These are phyloP conservation scores for Chrysochromulina tobinii DNA, from an alignment of 78 protist species.

Conservation along the genomic window DNA sequence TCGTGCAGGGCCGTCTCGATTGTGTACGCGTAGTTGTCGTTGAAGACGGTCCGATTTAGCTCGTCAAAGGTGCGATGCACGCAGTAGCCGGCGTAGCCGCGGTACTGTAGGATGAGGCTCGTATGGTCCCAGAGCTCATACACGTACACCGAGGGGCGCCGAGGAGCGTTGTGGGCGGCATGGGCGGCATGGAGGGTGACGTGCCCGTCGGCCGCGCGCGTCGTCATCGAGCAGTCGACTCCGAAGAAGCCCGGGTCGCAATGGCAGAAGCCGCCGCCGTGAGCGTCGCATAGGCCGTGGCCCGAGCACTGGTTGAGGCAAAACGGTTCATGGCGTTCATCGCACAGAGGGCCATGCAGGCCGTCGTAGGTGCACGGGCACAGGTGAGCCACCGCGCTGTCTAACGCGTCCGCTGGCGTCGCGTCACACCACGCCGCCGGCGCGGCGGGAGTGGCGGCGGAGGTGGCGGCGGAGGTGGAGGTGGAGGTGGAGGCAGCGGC, in stretches of 20 bases:
- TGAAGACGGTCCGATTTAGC: not conserved
- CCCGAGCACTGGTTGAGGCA: constrained; percentile 29
- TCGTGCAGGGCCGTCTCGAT: not conserved
- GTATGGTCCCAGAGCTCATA: not conserved
- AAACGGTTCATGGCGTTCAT: constrained; percentile 1
- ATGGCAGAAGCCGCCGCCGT: not conserved
- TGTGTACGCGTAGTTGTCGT: not conserved
- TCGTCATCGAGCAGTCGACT: not conserved
- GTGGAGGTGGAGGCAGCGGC: not conserved
- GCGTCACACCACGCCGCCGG: not conserved
- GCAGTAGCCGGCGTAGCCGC: not conserved
- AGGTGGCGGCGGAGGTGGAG: not conserved
- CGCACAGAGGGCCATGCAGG: not conserved
- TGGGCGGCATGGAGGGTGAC: not conserved
- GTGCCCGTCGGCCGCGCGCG: not conserved
- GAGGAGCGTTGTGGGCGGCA: not conserved
- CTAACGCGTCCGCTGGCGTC: too few species aligned
- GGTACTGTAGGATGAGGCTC: not conserved
- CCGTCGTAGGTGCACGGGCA: not conserved
- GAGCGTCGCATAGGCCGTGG: not conserved
- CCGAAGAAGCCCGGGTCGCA: not conserved
- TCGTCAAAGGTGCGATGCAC: not conserved
- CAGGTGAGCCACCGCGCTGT: not conserved
- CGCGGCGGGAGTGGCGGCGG: not conserved
- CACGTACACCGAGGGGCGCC: not conserved